Conservation (phyloP, 2,329 filamentous ascomycete genomes). For the Hypomyces perniciosus region DNA sequence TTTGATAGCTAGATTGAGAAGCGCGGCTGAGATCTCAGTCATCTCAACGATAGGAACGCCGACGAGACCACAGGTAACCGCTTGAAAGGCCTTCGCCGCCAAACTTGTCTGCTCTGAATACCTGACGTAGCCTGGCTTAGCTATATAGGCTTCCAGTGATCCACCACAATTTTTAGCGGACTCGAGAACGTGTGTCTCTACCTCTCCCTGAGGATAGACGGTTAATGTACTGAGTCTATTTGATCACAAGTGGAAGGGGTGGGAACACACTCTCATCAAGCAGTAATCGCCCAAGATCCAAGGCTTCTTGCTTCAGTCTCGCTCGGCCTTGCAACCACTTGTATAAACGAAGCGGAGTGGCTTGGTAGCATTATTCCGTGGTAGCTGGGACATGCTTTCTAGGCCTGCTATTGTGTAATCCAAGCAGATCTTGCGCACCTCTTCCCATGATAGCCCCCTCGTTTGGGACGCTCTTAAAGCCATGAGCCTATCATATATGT, state of each 20-base stretch:
- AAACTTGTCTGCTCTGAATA: background rate
- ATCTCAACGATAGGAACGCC: constrained; percentile 4
- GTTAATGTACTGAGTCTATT: background rate
- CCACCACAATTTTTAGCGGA: constrained; percentile 3
- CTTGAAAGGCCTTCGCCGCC: background rate
- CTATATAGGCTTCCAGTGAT: constrained; percentile 1
- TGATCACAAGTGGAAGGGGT: background rate
- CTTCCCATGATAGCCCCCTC: constrained; percentile 25
- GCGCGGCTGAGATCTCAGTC: constrained; percentile 1
- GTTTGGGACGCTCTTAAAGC: constrained; percentile 35
- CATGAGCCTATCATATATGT: constrained; percentile 27
- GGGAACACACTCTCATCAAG: constrained; percentile 5
- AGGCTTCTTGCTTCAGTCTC: constrained; percentile 40
- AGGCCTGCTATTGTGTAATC: constrained; percentile 27
- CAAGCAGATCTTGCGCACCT: constrained; percentile 35
- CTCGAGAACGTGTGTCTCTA: constrained; percentile 4
- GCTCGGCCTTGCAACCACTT: constrained; percentile 38
- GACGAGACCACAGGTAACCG: background rate
- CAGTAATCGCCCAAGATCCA: constrained; percentile 19
- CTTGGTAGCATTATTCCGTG: constrained; percentile 15
- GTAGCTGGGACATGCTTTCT: constrained; percentile 29
- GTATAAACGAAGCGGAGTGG: constrained; percentile 45
- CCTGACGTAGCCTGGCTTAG: constrained; percentile 6
- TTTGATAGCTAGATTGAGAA: constrained; percentile 3
- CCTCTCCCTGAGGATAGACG: constrained; percentile 3